Evolutionary conservation across 2,329 filamentous ascomycete species (phyloP), one percentile per base, ranked within the genome.

Genomic region (Sporothrix inflata): DNA sequence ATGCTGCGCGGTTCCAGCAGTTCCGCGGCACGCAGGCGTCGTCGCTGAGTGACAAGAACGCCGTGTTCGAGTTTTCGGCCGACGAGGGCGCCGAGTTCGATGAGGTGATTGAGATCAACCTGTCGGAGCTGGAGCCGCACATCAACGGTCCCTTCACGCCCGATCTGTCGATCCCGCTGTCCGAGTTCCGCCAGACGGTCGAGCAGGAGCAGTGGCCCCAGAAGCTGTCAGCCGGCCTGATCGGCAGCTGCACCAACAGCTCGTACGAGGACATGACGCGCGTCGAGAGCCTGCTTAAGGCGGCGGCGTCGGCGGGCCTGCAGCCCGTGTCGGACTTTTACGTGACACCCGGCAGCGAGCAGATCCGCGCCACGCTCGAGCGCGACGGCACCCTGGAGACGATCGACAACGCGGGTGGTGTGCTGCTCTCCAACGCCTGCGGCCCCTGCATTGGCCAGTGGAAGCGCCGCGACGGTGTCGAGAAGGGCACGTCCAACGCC

Each of bases 191-290:
- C 79, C 88, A 93, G 73, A 90, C 92, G 1, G 93, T 98, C 27
- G 87, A 92, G 82, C 87, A 91, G 77, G 94, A 98, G 81, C 85
- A 92, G 68, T 99, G 96, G 96, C 96, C 96, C 1, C 89, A 93
- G 79, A 94, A 91, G 75, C 91, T 99, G 74, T 96, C 94, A 14
- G 95, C 96, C 34, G 94, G 94, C 69, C 87, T 99, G 71, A 99
- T 99, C 79, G 96, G 96, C 74, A 97, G 94, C 84, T 99, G 96
- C 86, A 99, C 96, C 68, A 99, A 99, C 87, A 97, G 93, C 81
- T 98, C 96, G 1, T 99, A 98, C 81, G 92, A 98, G 83, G 96
- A 99, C 80, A 99, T 99, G 96, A 97, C 94, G 47, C 91, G 95
- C 74, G 93, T 94, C 16, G 95, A 98, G 83, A 90, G 94, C 79